Evolutionary conservation across 768 basidiomycete genomes (phyloP).

Genomic region (Tubosaeta brunneosetosa): DNA sequence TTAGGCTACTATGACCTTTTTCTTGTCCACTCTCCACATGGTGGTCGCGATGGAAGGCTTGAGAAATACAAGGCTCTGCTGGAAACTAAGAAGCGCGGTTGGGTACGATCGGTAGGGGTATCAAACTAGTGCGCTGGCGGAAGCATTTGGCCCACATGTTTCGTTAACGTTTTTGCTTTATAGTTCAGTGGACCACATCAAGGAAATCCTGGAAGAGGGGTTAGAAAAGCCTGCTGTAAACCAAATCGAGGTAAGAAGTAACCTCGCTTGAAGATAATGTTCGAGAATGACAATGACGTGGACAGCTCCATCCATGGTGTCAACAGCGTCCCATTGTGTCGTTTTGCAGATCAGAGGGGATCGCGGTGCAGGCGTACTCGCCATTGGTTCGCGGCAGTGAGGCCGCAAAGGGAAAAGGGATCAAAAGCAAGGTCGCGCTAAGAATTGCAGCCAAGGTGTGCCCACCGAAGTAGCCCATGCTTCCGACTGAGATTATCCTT

Average conservation of each 20-base stretch:
- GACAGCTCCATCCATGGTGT: slow-evolving; percentile 71
- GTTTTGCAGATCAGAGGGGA: slow-evolving; percentile 57
- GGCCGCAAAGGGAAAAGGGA: slow-evolving; percentile 21
- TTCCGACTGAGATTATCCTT: slow-evolving; percentile 1
- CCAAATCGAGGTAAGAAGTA: slow-evolving; percentile 21
- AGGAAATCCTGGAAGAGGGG: slow-evolving; percentile 22
- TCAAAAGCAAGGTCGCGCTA: slow-evolving; percentile 47
- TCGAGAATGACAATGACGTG: neutral
- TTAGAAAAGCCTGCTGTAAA: slow-evolving; percentile 28
- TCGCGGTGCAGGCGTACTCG: slow-evolving; percentile 67
- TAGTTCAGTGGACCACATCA: slow-evolving; percentile 26
- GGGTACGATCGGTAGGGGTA: slow-evolving; percentile 39
- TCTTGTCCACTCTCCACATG: slow-evolving; percentile 42
- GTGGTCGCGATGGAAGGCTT: slow-evolving; percentile 36
- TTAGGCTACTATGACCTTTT: slow-evolving; percentile 45
- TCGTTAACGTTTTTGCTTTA: neutral
- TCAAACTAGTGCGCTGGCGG: slow-evolving; percentile 41
- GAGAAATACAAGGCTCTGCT: slow-evolving; percentile 38
- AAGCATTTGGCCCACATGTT: neutral
- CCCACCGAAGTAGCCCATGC: neutral
- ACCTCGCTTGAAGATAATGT: neutral
- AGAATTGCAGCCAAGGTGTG: slow-evolving; percentile 55
- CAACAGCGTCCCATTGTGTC: slow-evolving; percentile 73
- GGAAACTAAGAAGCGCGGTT: slow-evolving; percentile 32
- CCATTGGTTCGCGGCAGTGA: slow-evolving; percentile 55